phyloP scores from a whole-genome alignment of 2,329 filamentous ascomycete species.

The Aspergillus cejpii region DNA sequence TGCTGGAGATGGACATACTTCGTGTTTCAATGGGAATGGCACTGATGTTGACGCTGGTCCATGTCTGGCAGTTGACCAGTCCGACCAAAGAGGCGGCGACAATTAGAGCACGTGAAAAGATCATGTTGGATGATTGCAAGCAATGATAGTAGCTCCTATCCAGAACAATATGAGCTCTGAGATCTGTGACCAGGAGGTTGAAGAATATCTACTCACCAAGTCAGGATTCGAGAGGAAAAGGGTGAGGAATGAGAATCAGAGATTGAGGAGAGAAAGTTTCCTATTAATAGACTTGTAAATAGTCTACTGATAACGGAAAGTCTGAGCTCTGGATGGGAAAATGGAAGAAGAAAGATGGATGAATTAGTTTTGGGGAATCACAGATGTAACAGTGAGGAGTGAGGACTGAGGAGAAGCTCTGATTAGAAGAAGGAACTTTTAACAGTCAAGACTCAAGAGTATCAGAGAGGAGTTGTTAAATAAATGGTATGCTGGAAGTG shows the following conservation, averaged over 20 bases:
- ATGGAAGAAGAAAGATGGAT: neutral
- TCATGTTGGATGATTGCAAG: constrained; percentile 16
- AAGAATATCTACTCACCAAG: neutral
- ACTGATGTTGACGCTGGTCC: constrained; percentile 30
- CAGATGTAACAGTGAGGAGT: too few relatives aligned
- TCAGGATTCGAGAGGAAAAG: neutral
- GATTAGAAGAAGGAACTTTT: neutral
- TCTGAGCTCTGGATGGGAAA: neutral
- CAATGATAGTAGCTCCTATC: too few relatives aligned
- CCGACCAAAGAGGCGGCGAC: constrained; percentile 26
- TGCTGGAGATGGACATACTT: constrained; percentile 22
- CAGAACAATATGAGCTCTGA: neutral
- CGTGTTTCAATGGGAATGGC: constrained; percentile 33
- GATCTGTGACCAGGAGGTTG: neutral
- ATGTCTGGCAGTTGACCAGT: constrained; percentile 30
- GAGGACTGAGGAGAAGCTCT: neutral
- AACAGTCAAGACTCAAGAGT: too few relatives aligned
- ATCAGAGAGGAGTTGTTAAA: too few relatives aligned
- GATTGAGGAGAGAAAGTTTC: neutral
- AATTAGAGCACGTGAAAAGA: constrained; percentile 27
- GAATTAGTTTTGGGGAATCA: neutral
- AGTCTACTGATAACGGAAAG: neutral
- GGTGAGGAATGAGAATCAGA: too few relatives aligned
- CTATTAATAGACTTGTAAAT: neutral
- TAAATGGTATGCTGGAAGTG: too few relatives aligned